A percentile compares a stretch with the other conserved stretches of the same genome.
Conservation (phyloP, 257 asterid genomes). For the Asclepias syriaca region DNA sequence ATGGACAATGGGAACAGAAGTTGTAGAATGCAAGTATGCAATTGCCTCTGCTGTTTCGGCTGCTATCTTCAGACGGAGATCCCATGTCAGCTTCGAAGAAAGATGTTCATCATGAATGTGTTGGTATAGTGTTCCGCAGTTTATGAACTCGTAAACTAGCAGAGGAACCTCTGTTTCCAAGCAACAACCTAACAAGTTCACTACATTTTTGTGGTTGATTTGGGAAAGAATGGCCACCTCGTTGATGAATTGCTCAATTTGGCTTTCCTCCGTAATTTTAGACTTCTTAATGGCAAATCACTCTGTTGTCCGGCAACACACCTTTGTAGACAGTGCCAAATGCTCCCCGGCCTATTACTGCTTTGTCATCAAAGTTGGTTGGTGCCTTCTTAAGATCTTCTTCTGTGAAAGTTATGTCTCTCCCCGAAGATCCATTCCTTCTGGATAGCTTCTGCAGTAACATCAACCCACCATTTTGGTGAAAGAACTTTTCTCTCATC, state of each 20-base stretch:
- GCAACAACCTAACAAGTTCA: slow-evolving; percentile 1
- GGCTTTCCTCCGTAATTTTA: neutral
- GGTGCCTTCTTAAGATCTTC: slow-evolving; percentile 29
- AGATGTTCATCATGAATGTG: neutral
- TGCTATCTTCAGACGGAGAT: neutral
- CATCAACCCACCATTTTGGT: slow-evolving; percentile 23
- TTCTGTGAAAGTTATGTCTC: slow-evolving; percentile 18
- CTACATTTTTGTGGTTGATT: slow-evolving; percentile 4
- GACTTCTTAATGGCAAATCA: neutral
- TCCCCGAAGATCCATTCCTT: neutral
- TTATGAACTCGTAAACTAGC: slow-evolving; percentile 1
- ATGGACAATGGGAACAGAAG: neutral
- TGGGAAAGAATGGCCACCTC: neutral
- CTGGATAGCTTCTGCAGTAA: slow-evolving; percentile 8
- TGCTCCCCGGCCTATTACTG: neutral
- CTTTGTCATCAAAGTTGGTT: slow-evolving; percentile 6
- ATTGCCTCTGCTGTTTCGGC: neutral
- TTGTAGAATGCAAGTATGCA: slow-evolving; percentile 3
- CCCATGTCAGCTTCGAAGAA: neutral
- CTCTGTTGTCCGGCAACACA: neutral
- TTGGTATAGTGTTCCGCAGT: neutral
- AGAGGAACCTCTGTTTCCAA: neutral
- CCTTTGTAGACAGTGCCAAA: slow-evolving; percentile 10
- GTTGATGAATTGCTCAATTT: neutral
- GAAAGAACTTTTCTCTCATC: slow-evolving; percentile 15